Percentiles rank a stretch among this genome's conserved stretches.
phyloP scores from a whole-genome alignment of 495 filamentous ascomycete species.

The Neurospora intermedia region DNA sequence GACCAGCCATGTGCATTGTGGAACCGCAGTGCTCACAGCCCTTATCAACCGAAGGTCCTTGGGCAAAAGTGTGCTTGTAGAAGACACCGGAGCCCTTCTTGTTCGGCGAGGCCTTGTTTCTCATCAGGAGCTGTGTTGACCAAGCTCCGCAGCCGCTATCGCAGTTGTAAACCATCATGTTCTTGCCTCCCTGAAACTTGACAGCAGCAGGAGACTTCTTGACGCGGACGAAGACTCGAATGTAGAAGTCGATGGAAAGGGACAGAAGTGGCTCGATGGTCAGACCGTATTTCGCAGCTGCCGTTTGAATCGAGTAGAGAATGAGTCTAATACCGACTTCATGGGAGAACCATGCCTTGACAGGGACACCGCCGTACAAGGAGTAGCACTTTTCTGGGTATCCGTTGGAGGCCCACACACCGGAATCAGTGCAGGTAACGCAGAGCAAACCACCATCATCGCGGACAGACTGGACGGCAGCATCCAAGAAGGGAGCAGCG shows the following conservation, averaged over 20 bases:
- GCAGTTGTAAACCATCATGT: conserved; percentile 88
- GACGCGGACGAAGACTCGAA: conserved; percentile 80
- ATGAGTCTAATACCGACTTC: conserved; percentile 85
- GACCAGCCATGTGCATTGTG: conserved; percentile 78
- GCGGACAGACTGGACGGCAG: conserved; percentile 69
- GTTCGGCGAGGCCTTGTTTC: conserved; percentile 48
- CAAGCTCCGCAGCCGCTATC: conserved; percentile 83
- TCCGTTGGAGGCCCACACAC: conserved; percentile 83
- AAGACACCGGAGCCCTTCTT: conserved; percentile 57
- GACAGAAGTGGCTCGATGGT: conserved; percentile 86
- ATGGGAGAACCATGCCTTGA: conserved; percentile 74
- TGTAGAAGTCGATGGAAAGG: conserved; percentile 91
- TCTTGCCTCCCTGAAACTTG: conserved; percentile 80
- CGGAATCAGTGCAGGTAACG: conserved; percentile 92
- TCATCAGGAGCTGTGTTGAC: conserved; percentile 63
- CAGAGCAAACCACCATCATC: conserved; percentile 83
- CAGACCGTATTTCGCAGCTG: conserved; percentile 78
- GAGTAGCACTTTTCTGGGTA: conserved; percentile 89
- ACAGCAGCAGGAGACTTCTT: conserved; percentile 67
- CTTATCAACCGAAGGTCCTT: conserved; percentile 50
- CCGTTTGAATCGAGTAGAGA: conserved; percentile 62
- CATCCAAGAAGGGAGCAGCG: conserved; percentile 82
- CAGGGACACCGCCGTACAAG: conserved; percentile 78
- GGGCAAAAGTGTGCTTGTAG: conserved; percentile 63
- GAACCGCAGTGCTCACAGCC: conserved; percentile 74